A percentile compares a stretch with the other conserved stretches of the same genome.
Evolutionary conservation across 352 stramenopile species (phyloP).

Genomic region (Globisporangium okanoganense): DNA sequence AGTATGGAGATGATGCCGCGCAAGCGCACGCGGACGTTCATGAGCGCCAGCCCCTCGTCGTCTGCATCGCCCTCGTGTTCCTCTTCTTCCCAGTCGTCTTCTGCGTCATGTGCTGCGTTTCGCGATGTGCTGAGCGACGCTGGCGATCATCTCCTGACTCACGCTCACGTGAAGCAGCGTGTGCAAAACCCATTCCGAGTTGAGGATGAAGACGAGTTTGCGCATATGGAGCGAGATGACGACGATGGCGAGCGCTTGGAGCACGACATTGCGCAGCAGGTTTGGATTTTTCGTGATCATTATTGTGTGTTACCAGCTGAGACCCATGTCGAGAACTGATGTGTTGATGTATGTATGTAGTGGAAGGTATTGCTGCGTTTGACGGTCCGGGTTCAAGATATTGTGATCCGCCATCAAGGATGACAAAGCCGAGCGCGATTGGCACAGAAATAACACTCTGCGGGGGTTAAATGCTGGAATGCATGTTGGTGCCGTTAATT

Average conservation of each 20-base stretch:
- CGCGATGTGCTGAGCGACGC: neutral
- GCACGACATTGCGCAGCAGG: neutral
- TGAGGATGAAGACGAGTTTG: neutral
- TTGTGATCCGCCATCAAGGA: neutral
- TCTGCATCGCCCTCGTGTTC: neutral
- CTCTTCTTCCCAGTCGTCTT: neutral
- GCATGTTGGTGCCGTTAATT: neutral
- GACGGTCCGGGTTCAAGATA: neutral
- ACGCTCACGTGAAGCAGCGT: neutral
- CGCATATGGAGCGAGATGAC: neutral
- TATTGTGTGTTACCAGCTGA: neutral
- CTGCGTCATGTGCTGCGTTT: neutral
- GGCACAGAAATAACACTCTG: neutral
- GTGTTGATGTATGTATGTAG: neutral
- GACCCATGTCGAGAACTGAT: neutral
- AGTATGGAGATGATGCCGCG: neutral
- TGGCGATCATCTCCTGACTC: neutral
- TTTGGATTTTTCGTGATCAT: neutral
- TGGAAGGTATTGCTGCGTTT: neutral
- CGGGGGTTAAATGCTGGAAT: neutral
- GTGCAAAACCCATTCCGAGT: neutral
- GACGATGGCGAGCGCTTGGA: neutral
- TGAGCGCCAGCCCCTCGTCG: neutral
- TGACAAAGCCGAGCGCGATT: neutral
- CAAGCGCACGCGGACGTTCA: neutral